Base-by-base conservation (phyloP, 805 yeast species). In the Lipomyces sp. region DNA sequence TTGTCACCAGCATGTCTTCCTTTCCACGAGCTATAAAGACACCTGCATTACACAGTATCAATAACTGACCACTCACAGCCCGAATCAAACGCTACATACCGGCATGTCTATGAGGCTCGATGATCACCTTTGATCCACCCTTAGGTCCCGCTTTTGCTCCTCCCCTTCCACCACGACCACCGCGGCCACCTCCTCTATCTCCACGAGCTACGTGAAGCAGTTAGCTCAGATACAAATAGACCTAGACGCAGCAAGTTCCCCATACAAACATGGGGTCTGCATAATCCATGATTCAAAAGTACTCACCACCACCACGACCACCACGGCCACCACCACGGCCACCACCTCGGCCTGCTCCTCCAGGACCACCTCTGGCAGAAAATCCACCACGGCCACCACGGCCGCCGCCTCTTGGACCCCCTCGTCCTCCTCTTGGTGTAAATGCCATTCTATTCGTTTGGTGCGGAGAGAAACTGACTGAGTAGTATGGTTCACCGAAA, bases 1-100 rank as follows among this genome's bases (percentile, higher is more conserved):
- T 94, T 77, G 99, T 95, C 71, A 95, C 97, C 77, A 95, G 86
- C 79, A 95, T 86, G 87, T 95, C 99, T 85, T 95, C 99, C 82
- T 95, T 95, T 81, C 99, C 99, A 84, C 98, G 92, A 80, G 98
- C 99, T 81, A 95, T 94, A 88, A 87, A 95, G 73, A 95, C 97
- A 87, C 75, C 69, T 64, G 24, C 4, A 24, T 6, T 18, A 59
- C 29, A n/a, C 15, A 0, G 15, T 5, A n/a, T 51, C 2, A 51
- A 32, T 18, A 51, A 51, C 32, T 51, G 34, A 51, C 29, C 57
- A 32, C 48, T 34, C 96, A 2, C 33, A 24, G 8, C 30, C 15
- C 13, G 24, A 57, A 29, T n/a, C 24, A 11, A 55, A 11, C n/a
- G 3, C 15, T 8, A 33, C 45, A 18, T 58, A 66, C 82, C 99